Conservation (phyloP, 2,329 filamentous ascomycete species). For the Erysiphe pulchra region DNA sequence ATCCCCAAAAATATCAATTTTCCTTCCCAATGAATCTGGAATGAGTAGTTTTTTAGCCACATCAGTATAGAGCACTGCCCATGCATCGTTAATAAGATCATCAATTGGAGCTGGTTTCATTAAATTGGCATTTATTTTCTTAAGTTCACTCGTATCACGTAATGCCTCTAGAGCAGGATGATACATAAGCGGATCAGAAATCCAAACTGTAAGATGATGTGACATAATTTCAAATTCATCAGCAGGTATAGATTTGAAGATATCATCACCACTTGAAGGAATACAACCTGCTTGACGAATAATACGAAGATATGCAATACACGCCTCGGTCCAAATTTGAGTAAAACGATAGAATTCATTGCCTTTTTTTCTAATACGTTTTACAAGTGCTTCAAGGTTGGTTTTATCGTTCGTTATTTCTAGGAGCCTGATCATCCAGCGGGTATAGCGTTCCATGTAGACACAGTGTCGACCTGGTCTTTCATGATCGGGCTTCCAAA, state of each 20-base stretch:
- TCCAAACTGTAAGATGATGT: slow-evolving; percentile 31
- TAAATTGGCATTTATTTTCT: slow-evolving; percentile 60
- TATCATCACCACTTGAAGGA: slow-evolving; percentile 34
- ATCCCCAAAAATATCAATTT: slow-evolving; percentile 5
- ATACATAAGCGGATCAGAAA: slow-evolving; percentile 20
- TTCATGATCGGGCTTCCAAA: slow-evolving; percentile 50
- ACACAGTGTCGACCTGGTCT: slow-evolving; percentile 46
- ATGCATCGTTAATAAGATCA: slow-evolving; percentile 80
- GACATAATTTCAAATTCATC: slow-evolving; percentile 38
- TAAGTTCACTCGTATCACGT: slow-evolving; percentile 40
- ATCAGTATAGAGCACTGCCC: slow-evolving; percentile 48
- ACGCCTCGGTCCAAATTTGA: slow-evolving; percentile 10
- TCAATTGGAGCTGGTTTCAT: slow-evolving; percentile 75
- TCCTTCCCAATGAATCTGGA: slow-evolving; percentile 10
- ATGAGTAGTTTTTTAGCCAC: slow-evolving; percentile 31
- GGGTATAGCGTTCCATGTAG: slow-evolving; percentile 44
- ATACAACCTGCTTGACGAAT: slow-evolving; percentile 31
- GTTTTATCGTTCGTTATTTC: slow-evolving; percentile 33
- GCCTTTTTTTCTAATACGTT: slow-evolving; percentile 35
- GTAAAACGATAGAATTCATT: slow-evolving; percentile 20
- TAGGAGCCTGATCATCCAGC: slow-evolving; percentile 36
- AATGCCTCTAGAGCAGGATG: slow-evolving; percentile 32
- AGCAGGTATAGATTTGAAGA: slow-evolving; percentile 36
- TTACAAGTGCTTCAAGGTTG: slow-evolving; percentile 35
- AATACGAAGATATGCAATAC: slow-evolving; percentile 16